These are phyloP conservation scores for Guadua angustifolia DNA, from an alignment of 176 grass and related monocot genomes.

Conservation along the genomic window DNA sequence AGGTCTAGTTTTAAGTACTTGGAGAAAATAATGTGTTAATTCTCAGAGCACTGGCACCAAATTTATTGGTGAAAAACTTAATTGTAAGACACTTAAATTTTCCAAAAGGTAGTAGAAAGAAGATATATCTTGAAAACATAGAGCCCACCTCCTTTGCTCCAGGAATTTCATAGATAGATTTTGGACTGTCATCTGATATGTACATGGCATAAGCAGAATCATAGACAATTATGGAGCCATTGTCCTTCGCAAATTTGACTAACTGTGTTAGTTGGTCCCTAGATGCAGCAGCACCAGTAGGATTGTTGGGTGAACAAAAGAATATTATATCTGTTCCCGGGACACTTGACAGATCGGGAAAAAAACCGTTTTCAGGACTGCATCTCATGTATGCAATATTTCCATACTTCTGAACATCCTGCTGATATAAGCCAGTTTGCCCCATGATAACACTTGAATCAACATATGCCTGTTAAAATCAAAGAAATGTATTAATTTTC, in stretches of 20 bases:
- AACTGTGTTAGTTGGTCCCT: conserved; percentile 74
- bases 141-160: conserved; percentile 82
- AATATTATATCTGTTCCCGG: conserved; percentile 82
- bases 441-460: conserved; percentile 95
- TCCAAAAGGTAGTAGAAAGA: not conserved
- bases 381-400: conserved; percentile 95
- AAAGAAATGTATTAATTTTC: conserved; percentile 8
- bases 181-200: conserved; percentile 82
- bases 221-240: conserved; percentile 86
- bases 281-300: conserved; percentile 79
- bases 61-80: not conserved
- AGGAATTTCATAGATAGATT: conserved; percentile 93
- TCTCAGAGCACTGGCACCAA: not conserved
- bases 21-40: not conserved
- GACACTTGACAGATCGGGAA: conserved; percentile 78
- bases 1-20: conserved; percentile 1
- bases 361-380: conserved; percentile 90
- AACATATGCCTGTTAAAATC: conserved; percentile 77
- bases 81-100: not conserved
- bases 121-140: conserved; percentile 16
- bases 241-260: conserved; percentile 88
- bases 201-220: conserved; percentile 99
- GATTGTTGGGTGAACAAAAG: conserved; percentile 97
- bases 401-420: conserved; percentile 81
- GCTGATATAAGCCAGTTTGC: conserved; percentile 75